These are phyloP conservation scores for Sanguinoderma infundibulare DNA, from an alignment of 1,284 basidiomycete species.

Conservation along the genomic window DNA sequence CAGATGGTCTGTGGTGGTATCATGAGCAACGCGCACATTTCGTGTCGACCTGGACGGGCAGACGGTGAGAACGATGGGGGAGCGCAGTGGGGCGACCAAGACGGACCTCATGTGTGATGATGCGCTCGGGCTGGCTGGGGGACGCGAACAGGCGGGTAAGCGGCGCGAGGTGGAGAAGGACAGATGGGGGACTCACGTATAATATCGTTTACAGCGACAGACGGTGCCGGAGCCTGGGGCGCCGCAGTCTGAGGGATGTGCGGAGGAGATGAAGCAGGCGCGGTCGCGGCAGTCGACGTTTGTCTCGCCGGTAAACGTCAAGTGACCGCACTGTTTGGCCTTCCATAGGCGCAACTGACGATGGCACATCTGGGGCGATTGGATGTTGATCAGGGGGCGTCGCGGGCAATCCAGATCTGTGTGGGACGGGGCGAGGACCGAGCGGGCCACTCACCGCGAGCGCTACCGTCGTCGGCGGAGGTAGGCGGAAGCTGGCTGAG, in stretches of 20 bases:
- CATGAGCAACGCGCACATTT: constrained; percentile 24
- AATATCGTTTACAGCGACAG: constrained; percentile 69
- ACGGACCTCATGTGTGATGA: constrained; percentile 34
- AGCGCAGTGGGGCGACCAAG: neutral
- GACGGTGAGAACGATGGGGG: neutral
- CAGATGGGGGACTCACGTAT: constrained; percentile 44
- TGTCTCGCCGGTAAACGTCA: constrained; percentile 52
- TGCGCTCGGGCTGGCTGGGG: constrained; percentile 37
- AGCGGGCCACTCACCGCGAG: constrained; percentile 31
- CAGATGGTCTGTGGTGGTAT: neutral
- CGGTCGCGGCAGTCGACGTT: constrained; percentile 56
- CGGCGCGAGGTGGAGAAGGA: neutral
- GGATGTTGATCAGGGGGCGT: constrained; percentile 12
- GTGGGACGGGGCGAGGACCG: constrained; percentile 7
- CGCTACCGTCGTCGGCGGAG: constrained; percentile 62
- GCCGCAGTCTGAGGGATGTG: constrained; percentile 54
- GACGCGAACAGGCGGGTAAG: constrained; percentile 3
- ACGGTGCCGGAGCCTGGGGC: constrained; percentile 40
- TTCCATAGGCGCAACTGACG: constrained; percentile 58
- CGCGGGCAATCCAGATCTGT: constrained; percentile 1
- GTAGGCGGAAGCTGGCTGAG: constrained; percentile 46
- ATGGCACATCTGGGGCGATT: constrained; percentile 61
- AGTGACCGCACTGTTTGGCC: constrained; percentile 57
- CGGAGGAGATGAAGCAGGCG: constrained; percentile 50
- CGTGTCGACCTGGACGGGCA: constrained; percentile 6